A percentile compares a stretch with the other conserved stretches of the same genome.
Conservation (phyloP, 768 basidiomycete genomes). For the Termitomyces sp. region DNA sequence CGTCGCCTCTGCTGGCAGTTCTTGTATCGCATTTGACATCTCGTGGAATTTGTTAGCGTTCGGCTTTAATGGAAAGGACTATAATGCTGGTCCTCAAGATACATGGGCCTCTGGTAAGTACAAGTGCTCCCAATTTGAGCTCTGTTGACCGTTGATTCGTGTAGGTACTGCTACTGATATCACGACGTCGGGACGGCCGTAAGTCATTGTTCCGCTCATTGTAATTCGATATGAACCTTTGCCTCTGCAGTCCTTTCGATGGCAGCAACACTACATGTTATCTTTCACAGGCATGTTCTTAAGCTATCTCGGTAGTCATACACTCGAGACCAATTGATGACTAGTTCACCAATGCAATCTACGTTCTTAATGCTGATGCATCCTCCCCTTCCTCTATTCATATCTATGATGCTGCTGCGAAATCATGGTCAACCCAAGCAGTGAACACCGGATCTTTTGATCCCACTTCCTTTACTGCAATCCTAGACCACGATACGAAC, state of each 20-base stretch:
- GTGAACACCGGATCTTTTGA: slow-evolving; percentile 50
- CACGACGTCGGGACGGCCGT: slow-evolving; percentile 75
- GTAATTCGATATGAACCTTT: not conserved
- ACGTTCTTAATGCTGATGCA: slow-evolving; percentile 74
- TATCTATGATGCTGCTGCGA: slow-evolving; percentile 70
- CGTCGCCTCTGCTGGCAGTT: slow-evolving; percentile 15
- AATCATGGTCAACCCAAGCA: slow-evolving; percentile 76
- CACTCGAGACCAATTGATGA: not conserved
- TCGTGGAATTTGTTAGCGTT: slow-evolving; percentile 84
- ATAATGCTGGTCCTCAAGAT: slow-evolving; percentile 66
- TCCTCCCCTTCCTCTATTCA: slow-evolving; percentile 65
- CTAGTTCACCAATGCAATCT: slow-evolving; percentile 81
- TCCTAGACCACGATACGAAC: slow-evolving; percentile 94
- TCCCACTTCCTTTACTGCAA: slow-evolving; percentile 55
- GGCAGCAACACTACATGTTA: slow-evolving; percentile 62
- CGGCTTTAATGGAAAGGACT: slow-evolving; percentile 80
- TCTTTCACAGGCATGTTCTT: slow-evolving; percentile 50
- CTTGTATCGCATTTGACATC: slow-evolving; percentile 74
- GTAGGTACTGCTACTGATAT: slow-evolving; percentile 59
- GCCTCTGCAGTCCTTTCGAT: slow-evolving; percentile 51
- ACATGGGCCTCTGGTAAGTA: slow-evolving; percentile 57
- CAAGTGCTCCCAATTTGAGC: not conserved
- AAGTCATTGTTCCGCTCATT: slow-evolving; percentile 3
- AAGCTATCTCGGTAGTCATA: not conserved
- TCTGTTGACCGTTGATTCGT: slow-evolving; percentile 1